Evolutionary conservation across 2,329 filamentous ascomycete species (phyloP), one percentile per base, ranked within the genome.

Genomic region (Lasiodiplodia gonubiensis): DNA sequence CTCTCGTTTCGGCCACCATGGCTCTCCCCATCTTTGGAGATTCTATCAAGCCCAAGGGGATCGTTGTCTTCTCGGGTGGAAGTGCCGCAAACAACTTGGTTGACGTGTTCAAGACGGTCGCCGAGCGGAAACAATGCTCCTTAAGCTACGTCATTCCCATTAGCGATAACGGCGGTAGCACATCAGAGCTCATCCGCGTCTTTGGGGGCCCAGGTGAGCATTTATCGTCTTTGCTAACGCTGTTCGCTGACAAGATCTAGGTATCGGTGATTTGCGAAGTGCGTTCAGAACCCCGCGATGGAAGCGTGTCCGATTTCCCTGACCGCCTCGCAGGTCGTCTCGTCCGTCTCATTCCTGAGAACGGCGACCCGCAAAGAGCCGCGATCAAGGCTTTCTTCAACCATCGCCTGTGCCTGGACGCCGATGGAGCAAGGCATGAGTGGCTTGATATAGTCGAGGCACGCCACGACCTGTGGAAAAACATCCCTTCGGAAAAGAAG

Each of bases 61-160:
- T 97, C 68, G 92, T 94, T 25, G 90, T 97, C 61, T 95, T 97
- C 79, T 96, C 93, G 0, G 93, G 93, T 48, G 94, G 94, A 64
- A 97, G 92, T 72, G 94, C 94, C n/a, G 93, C 94, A 6, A 98
- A 97, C 76, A 96, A 87, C 74, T 86, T 97, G 5, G 94, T 97
- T 49, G 94, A 97, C 77, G 92, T 97, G 12, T 97, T 97, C 80
- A 90, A 85, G 68, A 79, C 81, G 25, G 80, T 88, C 5, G 78
- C 82, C 33, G 79, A 89, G 70, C 89, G 85, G 72, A 91, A 90
- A 69, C 80, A 85, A 49, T 91, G 90, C 74, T 82, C 86, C 2
- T 81, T 96, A 51, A 92, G 88, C 79, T 96, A 97, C 78, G 89
- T 97, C 68, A 97, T 98, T 64, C 94, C 94, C 42, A 97, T 97